phyloP scores from a whole-genome alignment of 495 filamentous ascomycete genomes.

The Neohortaea acidophila region DNA sequence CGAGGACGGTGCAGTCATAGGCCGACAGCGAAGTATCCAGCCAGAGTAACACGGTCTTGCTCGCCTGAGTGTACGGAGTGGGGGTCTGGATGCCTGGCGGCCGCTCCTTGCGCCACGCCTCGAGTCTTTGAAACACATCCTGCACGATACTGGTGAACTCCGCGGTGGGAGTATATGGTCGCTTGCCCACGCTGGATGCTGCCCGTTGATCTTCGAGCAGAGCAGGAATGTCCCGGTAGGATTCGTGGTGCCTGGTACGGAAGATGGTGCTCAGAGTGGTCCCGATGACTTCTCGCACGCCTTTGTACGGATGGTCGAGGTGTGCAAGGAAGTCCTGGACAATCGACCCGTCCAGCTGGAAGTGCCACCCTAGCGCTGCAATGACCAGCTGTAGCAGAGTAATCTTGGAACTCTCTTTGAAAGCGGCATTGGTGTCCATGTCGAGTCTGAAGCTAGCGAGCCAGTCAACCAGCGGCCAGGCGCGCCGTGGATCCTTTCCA shows the following conservation, averaged over 20 bases:
- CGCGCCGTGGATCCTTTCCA: slow-evolving; percentile 71
- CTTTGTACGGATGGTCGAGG: slow-evolving; percentile 95
- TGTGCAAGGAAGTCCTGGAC: slow-evolving; percentile 77
- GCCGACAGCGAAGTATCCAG: slow-evolving; percentile 81
- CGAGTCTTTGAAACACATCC: slow-evolving; percentile 64
- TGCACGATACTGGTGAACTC: slow-evolving; percentile 60
- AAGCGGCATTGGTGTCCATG: slow-evolving; percentile 89
- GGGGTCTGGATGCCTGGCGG: slow-evolving; percentile 81
- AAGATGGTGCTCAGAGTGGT: slow-evolving; percentile 74
- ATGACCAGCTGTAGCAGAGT: slow-evolving; percentile 80
- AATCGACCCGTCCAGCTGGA: slow-evolving; percentile 78
- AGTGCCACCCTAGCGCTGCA: slow-evolving; percentile 86
- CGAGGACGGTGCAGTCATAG: slow-evolving; percentile 80
- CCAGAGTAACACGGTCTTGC: slow-evolving; percentile 93
- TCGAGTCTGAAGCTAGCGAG: slow-evolving; percentile 77
- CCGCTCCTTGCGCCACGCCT: slow-evolving; percentile 74
- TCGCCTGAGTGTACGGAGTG: slow-evolving; percentile 85
- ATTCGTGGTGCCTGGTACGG: slow-evolving; percentile 82
- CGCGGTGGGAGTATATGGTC: slow-evolving; percentile 60
- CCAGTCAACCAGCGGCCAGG: slow-evolving; percentile 73
- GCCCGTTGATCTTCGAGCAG: slow-evolving; percentile 66
- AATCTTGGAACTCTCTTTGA: slow-evolving; percentile 97
- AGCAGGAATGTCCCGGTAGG: slow-evolving; percentile 57
- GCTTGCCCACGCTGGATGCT: slow-evolving; percentile 68
- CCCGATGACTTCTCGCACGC: slow-evolving; percentile 87